Conservation (phyloP, 129 eudicot genomes). For the sunflower (Helianthus annuus) region HanXRQr2.0-SUNRISE NC_035447.2:25092913-25093412, state of each 20-base stretch:
- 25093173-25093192: background rate
- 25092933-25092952: too few species aligned
- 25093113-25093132: constrained; percentile 89
- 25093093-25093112: constrained; percentile 51
- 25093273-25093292: background rate
- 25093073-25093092: constrained; percentile 73
- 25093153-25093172: constrained; percentile 49
- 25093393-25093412: background rate
- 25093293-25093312: background rate
- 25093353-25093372: background rate
- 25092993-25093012: constrained; percentile 53
- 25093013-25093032: constrained; percentile 53
- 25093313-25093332: background rate
- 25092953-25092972: too few species aligned
- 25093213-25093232: constrained; percentile 6
- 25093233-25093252: background rate
- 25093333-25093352: background rate
- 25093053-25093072: constrained; percentile 66
- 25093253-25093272: background rate
- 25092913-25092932: too few species aligned
- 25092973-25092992: background rate
- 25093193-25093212: background rate
- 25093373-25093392: background rate
- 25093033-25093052: constrained; percentile 62
- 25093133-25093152: constrained; percentile 84